Percentiles rank a stretch among this genome's conserved stretches.
Evolutionary conservation across 2,329 filamentous ascomycete species (phyloP).

Genomic region (Cladosporium sphaerospermum): DNA sequence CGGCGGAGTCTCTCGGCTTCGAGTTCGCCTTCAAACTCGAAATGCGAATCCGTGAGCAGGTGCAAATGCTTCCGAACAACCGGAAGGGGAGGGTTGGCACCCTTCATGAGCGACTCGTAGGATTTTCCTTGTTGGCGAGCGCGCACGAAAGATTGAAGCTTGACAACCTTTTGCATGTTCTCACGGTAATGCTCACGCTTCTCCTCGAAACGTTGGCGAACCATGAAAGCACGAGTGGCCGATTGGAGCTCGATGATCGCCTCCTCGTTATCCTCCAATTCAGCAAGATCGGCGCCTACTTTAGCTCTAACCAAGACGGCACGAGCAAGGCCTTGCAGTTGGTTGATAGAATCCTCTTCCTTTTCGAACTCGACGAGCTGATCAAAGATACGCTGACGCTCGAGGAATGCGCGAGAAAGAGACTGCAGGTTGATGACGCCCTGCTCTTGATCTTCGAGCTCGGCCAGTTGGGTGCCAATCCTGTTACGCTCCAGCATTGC

Average conservation of each 20-base stretch:
- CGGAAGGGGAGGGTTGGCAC: slow-evolving; percentile 92
- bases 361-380: slow-evolving; percentile 65
- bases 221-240: slow-evolving; percentile 63
- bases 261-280: slow-evolving; percentile 80
- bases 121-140: slow-evolving; percentile 94
- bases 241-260: slow-evolving; percentile 69
- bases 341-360: slow-evolving; percentile 59
- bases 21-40: slow-evolving; percentile 97
- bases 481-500: slow-evolving; percentile 41
- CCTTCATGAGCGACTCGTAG: slow-evolving; percentile 92
- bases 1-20: slow-evolving; percentile 94
- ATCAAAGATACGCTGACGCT: slow-evolving; percentile 53
- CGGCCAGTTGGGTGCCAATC: slow-evolving; percentile 40
- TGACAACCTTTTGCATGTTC: slow-evolving; percentile 99
- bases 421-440: slow-evolving; percentile 61
- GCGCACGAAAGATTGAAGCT: slow-evolving; percentile 93
- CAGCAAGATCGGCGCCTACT: slow-evolving; percentile 65
- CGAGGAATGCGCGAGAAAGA: slow-evolving; percentile 58
- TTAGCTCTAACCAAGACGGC: slow-evolving; percentile 72
- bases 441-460: slow-evolving; percentile 53
- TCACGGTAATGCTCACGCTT: slow-evolving; percentile 85
- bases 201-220: slow-evolving; percentile 70
- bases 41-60: slow-evolving; percentile 93
- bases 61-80: slow-evolving; percentile 98
- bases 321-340: slow-evolving; percentile 69